Base-by-base conservation (phyloP, 495 filamentous ascomycete genomes). In the Chaetomium fimeti region DNA sequence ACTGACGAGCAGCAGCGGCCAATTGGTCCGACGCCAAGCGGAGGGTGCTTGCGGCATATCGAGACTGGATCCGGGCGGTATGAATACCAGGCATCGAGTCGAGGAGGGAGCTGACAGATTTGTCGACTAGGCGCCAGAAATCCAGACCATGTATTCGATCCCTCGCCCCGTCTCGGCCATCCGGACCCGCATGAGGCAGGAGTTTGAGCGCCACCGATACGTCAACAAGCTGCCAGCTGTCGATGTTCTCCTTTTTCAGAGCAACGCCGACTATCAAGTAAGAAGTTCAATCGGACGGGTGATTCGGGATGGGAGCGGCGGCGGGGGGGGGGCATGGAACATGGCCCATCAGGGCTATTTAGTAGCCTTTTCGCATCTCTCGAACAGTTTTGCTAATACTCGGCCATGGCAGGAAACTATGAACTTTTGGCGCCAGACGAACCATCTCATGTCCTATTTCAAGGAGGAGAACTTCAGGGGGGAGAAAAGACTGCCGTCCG, bases 371-470 rank as follows among this genome's bases (percentile, higher is more conserved):
- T 1, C 7, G 24, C 5, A 15, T 7, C 0, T 25, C 15, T 57
- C 24, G 36, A 47, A 36, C 62, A 64, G 12, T 20, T 3, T 16
- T 2, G 48, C 69, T 71, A 40, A 69, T 60, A 51, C 22, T 24
- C 29, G 36, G 7, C 9, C 62, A n/a, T 29, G 16, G 59, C 66
- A 96, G 92, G 94, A 98, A 86, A 98, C 92, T 42, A 84, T 98
- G 81, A 98, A 98, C 79, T 98, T 89, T 85, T 98, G 95, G 94
- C 96, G 96, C 79, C 95, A 98, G 80, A 83, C 93, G 58, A 89
- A 90, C 54, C 94, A 98, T 74, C 85, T 98, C 68, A 90, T 98
- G 83, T 96, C 96, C 73, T 98, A 95, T 79, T 98, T 97, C 84
- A 85, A 91, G 70, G 81, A 87, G 74, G 91, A 96, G 76, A 92